phyloP scores from a whole-genome alignment of 2,329 filamentous ascomycete species.

The Pestalotiopsis sp. region DNA sequence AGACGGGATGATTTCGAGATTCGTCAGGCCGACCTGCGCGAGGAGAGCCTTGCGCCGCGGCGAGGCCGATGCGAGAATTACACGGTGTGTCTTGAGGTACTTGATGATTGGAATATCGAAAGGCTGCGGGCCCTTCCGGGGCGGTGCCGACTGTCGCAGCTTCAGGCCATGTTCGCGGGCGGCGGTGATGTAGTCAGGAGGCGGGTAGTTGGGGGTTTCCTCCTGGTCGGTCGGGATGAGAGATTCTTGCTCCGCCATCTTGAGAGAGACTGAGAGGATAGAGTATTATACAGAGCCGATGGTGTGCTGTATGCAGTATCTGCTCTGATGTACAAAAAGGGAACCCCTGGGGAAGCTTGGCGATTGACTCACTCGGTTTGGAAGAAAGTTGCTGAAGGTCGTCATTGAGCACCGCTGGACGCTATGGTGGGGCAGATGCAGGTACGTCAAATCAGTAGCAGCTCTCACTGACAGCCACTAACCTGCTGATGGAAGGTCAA shows the following conservation, averaged over 20 bases:
- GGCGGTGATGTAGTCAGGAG: constrained; percentile 48
- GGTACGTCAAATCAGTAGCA: constrained; percentile 15
- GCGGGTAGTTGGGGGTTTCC: constrained; percentile 38
- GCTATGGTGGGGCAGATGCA: constrained; percentile 15
- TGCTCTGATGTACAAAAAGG: neutral
- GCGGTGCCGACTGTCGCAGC: constrained; percentile 28
- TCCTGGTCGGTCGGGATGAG: constrained; percentile 16
- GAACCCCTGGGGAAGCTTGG: neutral
- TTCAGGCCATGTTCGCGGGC: constrained; percentile 38
- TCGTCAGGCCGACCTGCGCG: constrained; percentile 76
- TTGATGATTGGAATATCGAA: constrained; percentile 80
- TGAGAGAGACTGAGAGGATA: neutral
- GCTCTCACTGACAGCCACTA: neutral
- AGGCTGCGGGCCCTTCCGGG: constrained; percentile 57
- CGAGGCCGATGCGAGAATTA: constrained; percentile 89
- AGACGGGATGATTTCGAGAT: constrained; percentile 84
- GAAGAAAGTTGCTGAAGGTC: constrained; percentile 1
- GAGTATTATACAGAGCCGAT: neutral
- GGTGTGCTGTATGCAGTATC: neutral
- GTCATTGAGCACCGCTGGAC: neutral
- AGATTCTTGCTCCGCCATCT: constrained; percentile 26
- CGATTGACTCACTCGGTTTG: neutral
- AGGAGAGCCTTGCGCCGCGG: constrained; percentile 84
- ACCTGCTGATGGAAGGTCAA: neutral
- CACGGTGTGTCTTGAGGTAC: constrained; percentile 74